phyloP scores from a whole-genome alignment of 78 protist species.

The Isochrysis galbana region DNA sequence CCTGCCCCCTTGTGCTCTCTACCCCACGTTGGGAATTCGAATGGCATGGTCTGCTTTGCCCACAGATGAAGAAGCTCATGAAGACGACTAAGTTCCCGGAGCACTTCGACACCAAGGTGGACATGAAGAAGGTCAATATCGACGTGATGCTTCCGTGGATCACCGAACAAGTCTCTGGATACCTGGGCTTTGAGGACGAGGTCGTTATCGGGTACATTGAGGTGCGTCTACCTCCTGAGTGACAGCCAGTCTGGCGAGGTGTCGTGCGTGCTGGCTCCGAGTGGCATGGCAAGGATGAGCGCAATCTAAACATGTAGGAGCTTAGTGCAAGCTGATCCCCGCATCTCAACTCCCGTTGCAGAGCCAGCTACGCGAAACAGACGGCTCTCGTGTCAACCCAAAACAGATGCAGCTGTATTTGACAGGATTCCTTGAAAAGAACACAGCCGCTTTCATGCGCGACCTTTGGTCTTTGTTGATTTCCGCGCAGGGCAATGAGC shows the following conservation, averaged over 20 bases:
- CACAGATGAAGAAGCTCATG: constrained; percentile 54
- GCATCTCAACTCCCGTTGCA: too few species aligned
- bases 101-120: constrained; percentile 40
- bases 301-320: too few species aligned
- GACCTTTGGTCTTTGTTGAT: constrained; percentile 72
- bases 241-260: too few species aligned
- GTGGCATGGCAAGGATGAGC: too few species aligned
- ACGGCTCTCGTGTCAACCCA: constrained; percentile 34
- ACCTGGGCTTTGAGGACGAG: constrained; percentile 64
- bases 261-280: too few species aligned
- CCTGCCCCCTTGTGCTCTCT: background rate
- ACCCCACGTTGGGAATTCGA: background rate
- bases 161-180: background rate
- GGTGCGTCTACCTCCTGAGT: too few species aligned
- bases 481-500: constrained; percentile 27
- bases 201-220: constrained; percentile 20
- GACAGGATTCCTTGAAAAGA: constrained; percentile 73
- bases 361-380: background rate
- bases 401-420: constrained; percentile 70
- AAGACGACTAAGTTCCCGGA: constrained; percentile 63
- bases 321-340: too few species aligned
- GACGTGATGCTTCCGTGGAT: constrained; percentile 62
- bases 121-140: constrained; percentile 52
- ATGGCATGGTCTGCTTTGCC: background rate
- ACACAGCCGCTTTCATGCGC: constrained; percentile 68